Evolutionary conservation across 1,284 basidiomycete genomes (phyloP), one percentile per base, ranked within the genome.

Genomic region (Phylloporus sp.): DNA sequence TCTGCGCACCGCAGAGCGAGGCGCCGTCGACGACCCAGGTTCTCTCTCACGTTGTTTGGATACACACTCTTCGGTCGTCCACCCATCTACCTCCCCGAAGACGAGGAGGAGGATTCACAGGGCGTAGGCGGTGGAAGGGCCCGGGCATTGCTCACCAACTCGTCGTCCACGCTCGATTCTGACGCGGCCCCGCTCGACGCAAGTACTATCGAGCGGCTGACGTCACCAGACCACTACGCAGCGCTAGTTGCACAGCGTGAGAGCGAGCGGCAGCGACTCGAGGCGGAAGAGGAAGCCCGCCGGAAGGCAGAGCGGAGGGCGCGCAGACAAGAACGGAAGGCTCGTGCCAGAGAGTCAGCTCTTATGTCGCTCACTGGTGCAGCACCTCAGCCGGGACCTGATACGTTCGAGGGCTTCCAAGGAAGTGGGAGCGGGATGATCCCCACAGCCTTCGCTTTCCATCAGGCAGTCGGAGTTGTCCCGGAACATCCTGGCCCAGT

Each of bases 171-270:
- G 5, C 81, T 90, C 53, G 89, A 91, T 75, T 85, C 86, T 3
- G 89, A 91, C 64, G 89, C 89, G 6, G 81, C 88, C 13, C 84
- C 84, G 1, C 77, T 91, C 17, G 87, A 89, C 61, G 72, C 82
- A 6, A 79, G 82, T 12, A 77, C 80, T 20, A 88, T 91, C 60
- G 81, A 80, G 52, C 78, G 79, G 51, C 70, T 87, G 28, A 78
- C 84, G 11, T 75, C 74, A 13, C 74, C 73, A 0, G 75, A 74
- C 29, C 75, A 76, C 39, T 44, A 28, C 2, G 75, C 79, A 8
- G 72, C 59, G 3, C 62, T 71, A 0, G 79, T 72, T 32, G 77
- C 72, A 61, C 75, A 76, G 60, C 76, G 70, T 29, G 77, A 75
- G 61, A 76, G 69, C 56, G 78, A 79, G 20, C 68, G 63, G 4